Percentiles rank a stretch among this genome's conserved stretches.
Conservation (phyloP, 2,329 filamentous ascomycete genomes). For the Ascochyta rabiei region DNA sequence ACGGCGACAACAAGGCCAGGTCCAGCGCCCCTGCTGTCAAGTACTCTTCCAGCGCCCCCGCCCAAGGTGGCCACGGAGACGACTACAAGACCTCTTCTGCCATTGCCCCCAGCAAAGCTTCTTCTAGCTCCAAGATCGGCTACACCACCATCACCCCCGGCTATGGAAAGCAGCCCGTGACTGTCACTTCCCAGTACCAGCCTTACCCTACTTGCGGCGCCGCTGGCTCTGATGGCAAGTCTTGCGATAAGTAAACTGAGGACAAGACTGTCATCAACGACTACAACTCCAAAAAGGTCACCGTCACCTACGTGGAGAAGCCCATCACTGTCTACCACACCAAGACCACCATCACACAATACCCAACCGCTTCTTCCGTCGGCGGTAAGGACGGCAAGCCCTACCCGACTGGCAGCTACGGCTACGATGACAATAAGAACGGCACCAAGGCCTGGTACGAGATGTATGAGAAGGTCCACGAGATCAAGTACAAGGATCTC, state of each 20-base stretch:
- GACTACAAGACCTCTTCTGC: slow-evolving; percentile 12
- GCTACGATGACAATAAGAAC: slow-evolving; percentile 20
- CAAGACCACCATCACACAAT: slow-evolving; percentile 36
- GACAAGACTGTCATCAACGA: slow-evolving; percentile 37
- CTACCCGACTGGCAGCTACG: slow-evolving; percentile 13
- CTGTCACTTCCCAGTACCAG: slow-evolving; percentile 42
- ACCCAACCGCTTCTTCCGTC: slow-evolving; percentile 20
- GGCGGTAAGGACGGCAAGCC: slow-evolving; percentile 9
- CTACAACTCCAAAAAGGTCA: slow-evolving; percentile 31
- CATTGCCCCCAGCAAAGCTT: slow-evolving; percentile 16
- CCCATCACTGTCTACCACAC: slow-evolving; percentile 36
- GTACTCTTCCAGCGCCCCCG: slow-evolving; percentile 2
- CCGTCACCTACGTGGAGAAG: slow-evolving; percentile 36
- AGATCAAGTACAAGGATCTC: slow-evolving; percentile 36
- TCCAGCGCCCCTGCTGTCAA: slow-evolving; percentile 15
- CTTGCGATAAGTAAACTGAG: slow-evolving; percentile 29
- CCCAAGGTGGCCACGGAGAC: slow-evolving; percentile 10
- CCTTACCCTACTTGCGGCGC: slow-evolving; percentile 36
- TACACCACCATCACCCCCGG: slow-evolving; percentile 40
- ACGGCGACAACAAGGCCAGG: slow-evolving; percentile 7
- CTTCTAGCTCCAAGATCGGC: slow-evolving; percentile 18
- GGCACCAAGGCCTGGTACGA: slow-evolving; percentile 32
- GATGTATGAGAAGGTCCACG: slow-evolving; percentile 39
- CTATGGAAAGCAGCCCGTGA: slow-evolving; percentile 34
- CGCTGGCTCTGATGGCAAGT: slow-evolving; percentile 11